Conservation (phyloP, 805 yeast genomes). For the Metschnikowia gelsemii region DNA sequence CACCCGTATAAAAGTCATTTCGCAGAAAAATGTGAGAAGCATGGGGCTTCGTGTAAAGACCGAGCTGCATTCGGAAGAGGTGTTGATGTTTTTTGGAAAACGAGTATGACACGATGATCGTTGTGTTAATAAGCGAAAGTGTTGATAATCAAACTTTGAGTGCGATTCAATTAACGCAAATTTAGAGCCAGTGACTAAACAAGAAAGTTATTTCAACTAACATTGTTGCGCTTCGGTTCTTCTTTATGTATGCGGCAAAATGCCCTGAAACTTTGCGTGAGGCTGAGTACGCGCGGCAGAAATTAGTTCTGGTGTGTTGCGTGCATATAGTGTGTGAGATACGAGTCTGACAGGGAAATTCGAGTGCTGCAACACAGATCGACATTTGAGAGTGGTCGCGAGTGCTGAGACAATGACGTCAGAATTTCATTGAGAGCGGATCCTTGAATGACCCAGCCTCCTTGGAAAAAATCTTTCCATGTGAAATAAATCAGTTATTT, state of each 20-base stretch:
- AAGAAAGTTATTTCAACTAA: no score
- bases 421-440: background rate
- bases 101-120: no score
- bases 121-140: no score
- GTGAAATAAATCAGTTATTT: no score
- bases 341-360: background rate
- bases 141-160: no score
- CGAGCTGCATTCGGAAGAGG: background rate
- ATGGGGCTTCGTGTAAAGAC: background rate
- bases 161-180: no score
- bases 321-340: background rate
- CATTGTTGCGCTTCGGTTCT: no score
- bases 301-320: background rate
- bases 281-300: background rate
- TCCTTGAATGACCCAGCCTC: no score
- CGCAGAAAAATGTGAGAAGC: background rate
- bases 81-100: background rate
- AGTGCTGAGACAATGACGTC: background rate
- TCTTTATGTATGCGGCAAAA: no score
- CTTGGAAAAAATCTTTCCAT: no score
- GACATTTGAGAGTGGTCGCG: no score
- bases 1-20: background rate
- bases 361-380: background rate
- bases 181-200: no score
- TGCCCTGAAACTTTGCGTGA: background rate